A percentile compares a stretch with the other conserved stretches of the same genome.
These are phyloP conservation scores for Trichoderma koningiopsis DNA, from an alignment of 2,329 filamentous ascomycete species.

Conservation along the genomic window DNA sequence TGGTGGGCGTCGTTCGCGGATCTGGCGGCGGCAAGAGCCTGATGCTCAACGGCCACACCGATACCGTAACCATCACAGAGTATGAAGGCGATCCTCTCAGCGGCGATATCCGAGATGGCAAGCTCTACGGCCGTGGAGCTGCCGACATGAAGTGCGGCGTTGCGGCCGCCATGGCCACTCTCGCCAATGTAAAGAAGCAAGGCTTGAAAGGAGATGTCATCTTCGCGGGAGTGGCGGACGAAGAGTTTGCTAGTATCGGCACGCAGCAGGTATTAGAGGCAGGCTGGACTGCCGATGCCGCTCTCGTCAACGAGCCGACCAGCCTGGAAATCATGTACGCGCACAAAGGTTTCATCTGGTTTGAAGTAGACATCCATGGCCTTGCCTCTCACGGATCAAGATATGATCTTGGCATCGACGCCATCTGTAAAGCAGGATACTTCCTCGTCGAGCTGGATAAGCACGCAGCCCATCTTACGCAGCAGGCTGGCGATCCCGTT, in stretches of 20 bases:
- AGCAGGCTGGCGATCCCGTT: constrained; percentile 35
- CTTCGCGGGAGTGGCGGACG: constrained; percentile 56
- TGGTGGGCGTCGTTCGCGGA: constrained; percentile 52
- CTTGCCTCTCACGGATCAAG: constrained; percentile 48
- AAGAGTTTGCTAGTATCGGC: constrained; percentile 54
- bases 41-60: constrained; percentile 57
- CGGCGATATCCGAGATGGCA: constrained; percentile 44
- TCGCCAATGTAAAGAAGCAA: constrained; percentile 44
- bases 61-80: constrained; percentile 52
- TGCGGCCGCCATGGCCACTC: constrained; percentile 48
- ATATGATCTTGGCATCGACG: constrained; percentile 50
- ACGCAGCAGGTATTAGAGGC: constrained; percentile 53
- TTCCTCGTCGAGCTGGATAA: constrained; percentile 50
- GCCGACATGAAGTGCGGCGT: constrained; percentile 57
- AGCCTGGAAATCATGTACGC: constrained; percentile 45
- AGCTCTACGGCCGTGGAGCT: constrained; percentile 49
- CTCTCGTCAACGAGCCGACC: constrained; percentile 54
- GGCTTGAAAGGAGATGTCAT: constrained; percentile 52
- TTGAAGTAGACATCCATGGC: constrained; percentile 47
- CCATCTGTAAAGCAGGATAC: constrained; percentile 51
- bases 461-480: constrained; percentile 41
- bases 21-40: constrained; percentile 50
- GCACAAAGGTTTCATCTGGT: constrained; percentile 55
- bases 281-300: constrained; percentile 56
- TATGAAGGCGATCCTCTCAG: constrained; percentile 51